phyloP scores from a whole-genome alignment of 2,329 filamentous ascomycete species.

The Fonsecaea multimorphosa region DNA sequence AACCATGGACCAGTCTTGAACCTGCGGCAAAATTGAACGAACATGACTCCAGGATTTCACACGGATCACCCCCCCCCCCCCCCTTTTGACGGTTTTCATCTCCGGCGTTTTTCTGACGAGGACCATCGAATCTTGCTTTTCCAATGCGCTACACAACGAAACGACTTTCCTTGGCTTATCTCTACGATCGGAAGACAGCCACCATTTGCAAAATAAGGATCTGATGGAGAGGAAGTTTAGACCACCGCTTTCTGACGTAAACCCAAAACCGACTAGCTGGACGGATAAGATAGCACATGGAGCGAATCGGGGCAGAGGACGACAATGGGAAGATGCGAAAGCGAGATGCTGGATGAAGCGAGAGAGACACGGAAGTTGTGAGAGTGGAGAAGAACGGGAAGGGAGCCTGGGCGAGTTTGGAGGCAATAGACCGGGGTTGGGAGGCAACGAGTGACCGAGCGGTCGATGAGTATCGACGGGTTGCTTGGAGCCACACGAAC shows the following conservation, averaged over 20 bases:
- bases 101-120: constrained; percentile 19
- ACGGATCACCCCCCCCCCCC: background rate
- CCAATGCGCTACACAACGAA: constrained; percentile 10
- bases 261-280: constrained; percentile 19
- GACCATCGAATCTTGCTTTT: constrained; percentile 17
- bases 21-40: constrained; percentile 19
- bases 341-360: constrained; percentile 9
- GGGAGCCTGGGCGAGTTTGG: constrained; percentile 8
- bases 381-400: constrained; percentile 12
- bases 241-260: constrained; percentile 21
- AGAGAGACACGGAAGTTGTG: constrained; percentile 1
- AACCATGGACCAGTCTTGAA: constrained; percentile 20
- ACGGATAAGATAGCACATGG: constrained; percentile 13
- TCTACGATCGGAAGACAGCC: background rate
- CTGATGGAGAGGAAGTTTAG: constrained; percentile 17
- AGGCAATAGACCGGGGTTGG: constrained; percentile 16
- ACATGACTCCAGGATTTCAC: constrained; percentile 19
- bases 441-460: constrained; percentile 23
- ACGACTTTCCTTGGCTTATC: constrained; percentile 14
- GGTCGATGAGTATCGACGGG: constrained; percentile 13
- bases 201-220: constrained; percentile 7
- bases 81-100: constrained; percentile 13
- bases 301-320: constrained; percentile 19
- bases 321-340: constrained; percentile 13
- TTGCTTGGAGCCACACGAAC: constrained; percentile 20